These are phyloP conservation scores for Gomphus bonarii DNA, from an alignment of 1,284 basidiomycete genomes.

Conservation along the genomic window DNA sequence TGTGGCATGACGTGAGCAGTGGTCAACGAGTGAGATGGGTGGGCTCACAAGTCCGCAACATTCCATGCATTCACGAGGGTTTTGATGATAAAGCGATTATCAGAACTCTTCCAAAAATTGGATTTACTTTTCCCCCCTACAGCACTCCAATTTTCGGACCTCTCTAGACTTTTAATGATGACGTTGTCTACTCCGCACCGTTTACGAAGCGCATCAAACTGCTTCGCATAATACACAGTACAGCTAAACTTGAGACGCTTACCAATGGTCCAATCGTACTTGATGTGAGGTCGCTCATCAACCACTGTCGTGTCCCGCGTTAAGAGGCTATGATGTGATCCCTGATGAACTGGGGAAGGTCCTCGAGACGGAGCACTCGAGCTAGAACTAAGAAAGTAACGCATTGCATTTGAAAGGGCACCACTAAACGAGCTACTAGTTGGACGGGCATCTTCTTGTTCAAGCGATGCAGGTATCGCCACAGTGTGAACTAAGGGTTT, in stretches of 20 bases:
- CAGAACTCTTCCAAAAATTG: constrained; percentile 70
- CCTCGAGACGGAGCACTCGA: constrained; percentile 15
- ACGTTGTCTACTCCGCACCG: constrained; percentile 57
- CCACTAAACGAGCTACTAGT: constrained; percentile 28
- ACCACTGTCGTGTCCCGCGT: constrained; percentile 31
- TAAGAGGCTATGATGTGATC: constrained; percentile 37
- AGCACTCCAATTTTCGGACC: constrained; percentile 57
- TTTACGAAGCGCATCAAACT: constrained; percentile 57
- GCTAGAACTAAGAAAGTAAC: constrained; percentile 31
- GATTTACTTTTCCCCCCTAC: constrained; percentile 64
- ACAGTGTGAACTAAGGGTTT: constrained; percentile 16
- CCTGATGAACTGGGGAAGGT: constrained; percentile 19
- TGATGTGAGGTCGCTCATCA: constrained; percentile 66
- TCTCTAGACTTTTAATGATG: constrained; percentile 51
- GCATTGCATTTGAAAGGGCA: constrained; percentile 46
- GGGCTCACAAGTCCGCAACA: constrained; percentile 65
- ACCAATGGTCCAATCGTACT: constrained; percentile 68
- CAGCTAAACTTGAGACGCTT: constrained; percentile 65
- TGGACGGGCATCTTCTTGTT: neutral
- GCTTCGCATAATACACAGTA: constrained; percentile 69
- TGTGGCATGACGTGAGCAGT: constrained; percentile 18
- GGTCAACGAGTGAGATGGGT: neutral
- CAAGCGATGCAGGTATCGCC: constrained; percentile 13
- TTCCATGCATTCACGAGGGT: constrained; percentile 77
- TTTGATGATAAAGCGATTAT: constrained; percentile 72